phyloP scores from a whole-genome alignment of 306 rosid genomes.

The Hippophae gyantsensis region DNA sequence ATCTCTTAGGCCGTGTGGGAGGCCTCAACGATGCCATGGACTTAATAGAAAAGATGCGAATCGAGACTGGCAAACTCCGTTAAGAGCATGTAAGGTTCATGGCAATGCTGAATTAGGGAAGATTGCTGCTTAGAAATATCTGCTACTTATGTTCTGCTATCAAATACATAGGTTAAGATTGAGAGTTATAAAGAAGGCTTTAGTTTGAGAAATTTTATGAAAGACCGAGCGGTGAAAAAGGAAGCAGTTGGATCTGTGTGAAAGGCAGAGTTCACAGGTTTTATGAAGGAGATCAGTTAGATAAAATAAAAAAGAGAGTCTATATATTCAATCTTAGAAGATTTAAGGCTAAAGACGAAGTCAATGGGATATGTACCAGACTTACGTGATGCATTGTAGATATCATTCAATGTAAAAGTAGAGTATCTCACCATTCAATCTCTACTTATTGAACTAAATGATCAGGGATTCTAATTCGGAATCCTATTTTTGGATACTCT shows the following conservation, averaged over 20 bases:
- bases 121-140: constrained; percentile 55
- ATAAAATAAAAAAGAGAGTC: constrained; percentile 34
- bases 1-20: constrained; percentile 66
- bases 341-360: constrained; percentile 28
- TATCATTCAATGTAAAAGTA: constrained; percentile 1
- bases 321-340: constrained; percentile 42
- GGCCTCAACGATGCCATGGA: constrained; percentile 41
- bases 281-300: constrained; percentile 53
- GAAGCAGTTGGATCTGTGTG: constrained; percentile 64
- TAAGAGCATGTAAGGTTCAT: constrained; percentile 71
- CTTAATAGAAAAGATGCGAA: constrained; percentile 48
- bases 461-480: no score
- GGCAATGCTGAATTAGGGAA: constrained; percentile 52
- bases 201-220: constrained; percentile 48
- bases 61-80: constrained; percentile 63
- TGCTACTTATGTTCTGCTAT: constrained; percentile 56
- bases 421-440: neutral
- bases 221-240: constrained; percentile 49
- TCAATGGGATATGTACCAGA: constrained; percentile 19
- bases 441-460: no score
- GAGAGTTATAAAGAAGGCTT: constrained; percentile 41
- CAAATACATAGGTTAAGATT: constrained; percentile 50
- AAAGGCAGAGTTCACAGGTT: constrained; percentile 54
- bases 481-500: no score
- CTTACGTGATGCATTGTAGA: constrained; percentile 12